phyloP scores from a whole-genome alignment of 2,329 filamentous ascomycete species.

The Aspergillus bombycis region DNA sequence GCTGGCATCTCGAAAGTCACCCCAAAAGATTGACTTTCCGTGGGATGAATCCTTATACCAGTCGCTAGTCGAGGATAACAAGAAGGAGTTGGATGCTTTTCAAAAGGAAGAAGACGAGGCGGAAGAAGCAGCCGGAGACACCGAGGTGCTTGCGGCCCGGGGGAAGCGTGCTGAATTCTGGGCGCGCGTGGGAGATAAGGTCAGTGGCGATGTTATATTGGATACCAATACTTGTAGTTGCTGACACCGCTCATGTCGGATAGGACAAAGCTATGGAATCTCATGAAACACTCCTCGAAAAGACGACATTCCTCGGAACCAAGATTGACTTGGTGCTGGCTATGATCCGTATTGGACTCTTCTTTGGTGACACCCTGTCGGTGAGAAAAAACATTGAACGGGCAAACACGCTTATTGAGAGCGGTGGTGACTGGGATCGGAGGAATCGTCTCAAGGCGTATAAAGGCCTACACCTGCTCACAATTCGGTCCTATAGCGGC shows the following conservation, averaged over 20 bases:
- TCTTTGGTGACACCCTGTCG: conserved; percentile 89
- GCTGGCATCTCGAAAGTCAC: conserved; percentile 71
- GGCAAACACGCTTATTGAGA: conserved; percentile 86
- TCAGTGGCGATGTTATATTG: conserved; percentile 41
- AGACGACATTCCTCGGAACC: conserved; percentile 93
- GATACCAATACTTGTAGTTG: conserved; percentile 6
- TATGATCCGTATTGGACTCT: conserved; percentile 92
- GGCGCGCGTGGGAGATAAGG: conserved; percentile 95
- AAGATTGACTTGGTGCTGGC: conserved; percentile 97
- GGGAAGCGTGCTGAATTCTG: conserved; percentile 97
- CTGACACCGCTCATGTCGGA: background rate
- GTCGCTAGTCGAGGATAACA: conserved; percentile 74
- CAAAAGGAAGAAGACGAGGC: conserved; percentile 93
- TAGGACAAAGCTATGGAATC: conserved; percentile 92
- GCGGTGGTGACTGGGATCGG: conserved; percentile 96
- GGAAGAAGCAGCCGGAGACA: conserved; percentile 93
- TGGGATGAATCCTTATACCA: conserved; percentile 93
- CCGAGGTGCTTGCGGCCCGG: conserved; percentile 87
- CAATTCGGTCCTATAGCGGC: conserved; percentile 84
- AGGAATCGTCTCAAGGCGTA: conserved; percentile 98
- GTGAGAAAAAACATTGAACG: conserved; percentile 95
- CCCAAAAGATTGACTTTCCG: conserved; percentile 68
- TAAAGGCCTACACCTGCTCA: conserved; percentile 90
- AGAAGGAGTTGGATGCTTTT: conserved; percentile 72
- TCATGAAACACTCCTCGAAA: conserved; percentile 92